Conservation (phyloP, 2,329 filamentous ascomycete species). For the Neoarthrinium moseri region DNA sequence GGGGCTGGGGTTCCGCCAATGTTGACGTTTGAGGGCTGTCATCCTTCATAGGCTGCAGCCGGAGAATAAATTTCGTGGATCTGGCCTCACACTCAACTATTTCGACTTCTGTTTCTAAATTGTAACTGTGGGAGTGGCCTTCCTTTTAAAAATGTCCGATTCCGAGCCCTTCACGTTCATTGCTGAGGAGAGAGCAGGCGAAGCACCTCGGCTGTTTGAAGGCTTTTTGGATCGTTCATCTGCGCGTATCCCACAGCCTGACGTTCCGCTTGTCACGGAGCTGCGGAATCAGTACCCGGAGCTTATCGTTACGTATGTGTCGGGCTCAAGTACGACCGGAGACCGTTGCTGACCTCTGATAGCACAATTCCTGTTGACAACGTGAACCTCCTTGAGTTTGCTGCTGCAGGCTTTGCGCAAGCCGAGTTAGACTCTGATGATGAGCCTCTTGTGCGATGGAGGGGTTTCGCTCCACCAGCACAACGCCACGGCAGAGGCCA, state of each 20-base stretch:
- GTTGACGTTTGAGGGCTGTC: too few relatives aligned
- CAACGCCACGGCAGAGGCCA: constrained; percentile 24
- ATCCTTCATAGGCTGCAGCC: neutral
- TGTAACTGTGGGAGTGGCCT: too few relatives aligned
- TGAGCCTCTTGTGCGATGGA: neutral
- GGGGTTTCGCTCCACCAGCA: neutral
- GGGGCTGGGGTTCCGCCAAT: too few relatives aligned
- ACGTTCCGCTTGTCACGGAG: constrained; percentile 5
- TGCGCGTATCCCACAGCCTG: neutral
- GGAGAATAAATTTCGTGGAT: neutral
- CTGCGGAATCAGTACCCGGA: constrained; percentile 7
- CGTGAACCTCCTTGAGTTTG: constrained; percentile 6
- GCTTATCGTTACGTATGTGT: constrained; percentile 1
- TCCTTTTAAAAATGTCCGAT: neutral
- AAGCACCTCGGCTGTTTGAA: neutral
- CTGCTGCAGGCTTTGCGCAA: constrained; percentile 4
- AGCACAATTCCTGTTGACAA: constrained; percentile 1
- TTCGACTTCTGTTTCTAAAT: too few relatives aligned
- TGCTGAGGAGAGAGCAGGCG: neutral
- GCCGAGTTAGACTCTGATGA: constrained; percentile 1
- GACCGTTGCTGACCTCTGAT: too few relatives aligned
- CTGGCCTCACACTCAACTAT: too few relatives aligned
- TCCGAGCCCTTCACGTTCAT: constrained; percentile 3
- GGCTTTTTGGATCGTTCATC: neutral
- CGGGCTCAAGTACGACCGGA: neutral